Conservation (phyloP, 352 stramenopile genomes). For the Aphanomyces astaci region DNA sequence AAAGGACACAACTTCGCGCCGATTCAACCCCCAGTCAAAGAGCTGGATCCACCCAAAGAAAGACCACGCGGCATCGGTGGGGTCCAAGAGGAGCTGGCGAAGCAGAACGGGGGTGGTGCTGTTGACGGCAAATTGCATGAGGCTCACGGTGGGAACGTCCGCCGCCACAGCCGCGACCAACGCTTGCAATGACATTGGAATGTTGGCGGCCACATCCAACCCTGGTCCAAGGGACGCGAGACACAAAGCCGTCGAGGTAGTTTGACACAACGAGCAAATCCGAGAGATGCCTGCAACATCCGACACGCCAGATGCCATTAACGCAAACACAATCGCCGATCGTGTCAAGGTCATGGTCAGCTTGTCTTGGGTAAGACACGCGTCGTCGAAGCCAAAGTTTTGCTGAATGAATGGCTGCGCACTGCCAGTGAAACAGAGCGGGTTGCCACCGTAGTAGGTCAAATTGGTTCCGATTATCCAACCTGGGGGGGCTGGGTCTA, state of each 20-base stretch:
- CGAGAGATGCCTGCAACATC: background rate
- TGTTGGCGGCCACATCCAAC: background rate
- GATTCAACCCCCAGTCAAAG: background rate
- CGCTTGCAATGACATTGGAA: too few species aligned
- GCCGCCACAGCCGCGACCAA: too few species aligned
- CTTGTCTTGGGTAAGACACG: background rate
- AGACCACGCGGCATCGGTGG: background rate
- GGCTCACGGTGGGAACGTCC: background rate
- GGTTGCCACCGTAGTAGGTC: slow-evolving; percentile 5
- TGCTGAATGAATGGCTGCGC: background rate
- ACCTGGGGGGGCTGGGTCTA: background rate
- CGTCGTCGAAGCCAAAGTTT: slow-evolving; percentile 14
- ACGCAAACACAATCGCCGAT: background rate
- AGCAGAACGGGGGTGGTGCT: background rate
- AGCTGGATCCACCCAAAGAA: background rate
- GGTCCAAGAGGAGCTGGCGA: background rate
- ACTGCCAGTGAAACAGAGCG: background rate
- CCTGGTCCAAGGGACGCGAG: background rate
- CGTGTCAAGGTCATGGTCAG: background rate
- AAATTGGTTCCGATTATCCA: slow-evolving; percentile 2
- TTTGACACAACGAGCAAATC: background rate
- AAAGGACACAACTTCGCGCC: slow-evolving; percentile 9
- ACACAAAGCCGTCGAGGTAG: background rate
- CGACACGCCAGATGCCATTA: background rate
- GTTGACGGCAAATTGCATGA: slow-evolving; percentile 17